Evolutionary conservation across 129 eudicot genomes (phyloP).

Genomic region (Calendula officinalis): DNA sequence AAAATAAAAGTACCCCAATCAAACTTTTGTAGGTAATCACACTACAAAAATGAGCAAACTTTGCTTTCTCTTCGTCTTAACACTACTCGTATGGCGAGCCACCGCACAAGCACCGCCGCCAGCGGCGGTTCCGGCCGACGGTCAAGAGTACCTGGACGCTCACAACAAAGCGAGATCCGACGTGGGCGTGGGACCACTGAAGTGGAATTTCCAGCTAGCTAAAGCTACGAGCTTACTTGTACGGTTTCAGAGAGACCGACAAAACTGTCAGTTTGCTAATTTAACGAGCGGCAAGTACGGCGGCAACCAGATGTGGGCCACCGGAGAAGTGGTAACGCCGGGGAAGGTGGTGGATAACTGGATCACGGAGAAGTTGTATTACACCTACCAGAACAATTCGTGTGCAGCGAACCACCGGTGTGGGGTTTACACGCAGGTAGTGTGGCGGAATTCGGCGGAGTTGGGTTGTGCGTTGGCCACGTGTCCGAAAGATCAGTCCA

Average conservation of each 20-base stretch:
- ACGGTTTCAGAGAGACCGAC: conserved; percentile 63
- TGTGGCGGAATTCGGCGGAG: conserved; percentile 73
- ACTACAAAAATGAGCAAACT: conserved; percentile 34
- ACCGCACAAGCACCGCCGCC: conserved; percentile 41
- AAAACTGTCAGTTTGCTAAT: conserved; percentile 65
- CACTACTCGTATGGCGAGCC: conserved; percentile 22
- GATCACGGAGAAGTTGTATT: conserved; percentile 72
- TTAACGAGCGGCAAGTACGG: conserved; percentile 62
- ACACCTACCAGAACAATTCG: conserved; percentile 55
- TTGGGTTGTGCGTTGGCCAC: conserved; percentile 74
- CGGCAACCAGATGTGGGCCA: conserved; percentile 70
- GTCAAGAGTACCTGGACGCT: conserved; percentile 60
- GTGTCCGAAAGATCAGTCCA: conserved; percentile 48
- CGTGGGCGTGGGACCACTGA: conserved; percentile 65
- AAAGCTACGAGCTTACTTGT: conserved; percentile 63
- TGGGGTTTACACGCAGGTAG: conserved; percentile 93
- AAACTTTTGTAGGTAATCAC: neutral
- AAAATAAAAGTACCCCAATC: conserved; percentile 17
- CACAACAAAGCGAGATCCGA: conserved; percentile 70
- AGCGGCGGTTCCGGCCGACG: conserved; percentile 31
- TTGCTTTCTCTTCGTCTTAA: conserved; percentile 23
- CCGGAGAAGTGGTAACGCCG: conserved; percentile 51
- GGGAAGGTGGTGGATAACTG: conserved; percentile 56
- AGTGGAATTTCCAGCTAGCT: conserved; percentile 60
- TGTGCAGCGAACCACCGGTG: conserved; percentile 62